Percentiles rank a stretch among this genome's conserved stretches.
Conservation (phyloP, 139 green algal genomes). For the Dunaliella primolecta region DNA sequence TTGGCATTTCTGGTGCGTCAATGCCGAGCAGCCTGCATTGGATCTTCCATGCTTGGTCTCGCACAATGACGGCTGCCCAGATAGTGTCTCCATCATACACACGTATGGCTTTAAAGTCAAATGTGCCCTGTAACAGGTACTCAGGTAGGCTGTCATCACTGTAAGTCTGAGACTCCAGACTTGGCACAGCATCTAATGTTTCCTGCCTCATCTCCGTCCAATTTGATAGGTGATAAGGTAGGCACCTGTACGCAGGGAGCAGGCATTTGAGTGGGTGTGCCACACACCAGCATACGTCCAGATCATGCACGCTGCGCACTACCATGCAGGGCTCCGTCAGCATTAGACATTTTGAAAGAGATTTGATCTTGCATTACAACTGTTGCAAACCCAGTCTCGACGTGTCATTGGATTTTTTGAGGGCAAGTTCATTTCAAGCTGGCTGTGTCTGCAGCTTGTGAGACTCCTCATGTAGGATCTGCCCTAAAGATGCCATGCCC, state of each 20-base stretch:
- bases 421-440: not conserved
- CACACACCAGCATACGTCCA: not conserved
- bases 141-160: not conserved
- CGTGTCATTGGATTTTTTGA: too few species aligned
- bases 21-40: not conserved
- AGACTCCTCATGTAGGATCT: too few species aligned
- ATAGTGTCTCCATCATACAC: not conserved
- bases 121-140: not conserved
- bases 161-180: not conserved
- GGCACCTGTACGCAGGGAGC: not conserved
- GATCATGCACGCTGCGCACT: not conserved
- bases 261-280: not conserved
- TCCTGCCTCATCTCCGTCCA: not conserved
- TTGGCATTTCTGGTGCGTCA: not conserved
- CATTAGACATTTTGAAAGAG: too few species aligned
- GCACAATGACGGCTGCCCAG: not conserved
- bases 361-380: too few species aligned
- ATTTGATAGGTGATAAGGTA: not conserved
- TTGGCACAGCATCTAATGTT: not conserved
- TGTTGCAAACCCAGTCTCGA: too few species aligned
- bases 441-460: too few species aligned
- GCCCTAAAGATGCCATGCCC: too few species aligned
- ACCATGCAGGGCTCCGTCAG: not conserved
- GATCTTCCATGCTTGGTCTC: not conserved
- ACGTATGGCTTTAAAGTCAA: not conserved